Base-by-base conservation (phyloP, 371 early-diverging fungal genomes). In the Enteropsectra breve region DNA sequence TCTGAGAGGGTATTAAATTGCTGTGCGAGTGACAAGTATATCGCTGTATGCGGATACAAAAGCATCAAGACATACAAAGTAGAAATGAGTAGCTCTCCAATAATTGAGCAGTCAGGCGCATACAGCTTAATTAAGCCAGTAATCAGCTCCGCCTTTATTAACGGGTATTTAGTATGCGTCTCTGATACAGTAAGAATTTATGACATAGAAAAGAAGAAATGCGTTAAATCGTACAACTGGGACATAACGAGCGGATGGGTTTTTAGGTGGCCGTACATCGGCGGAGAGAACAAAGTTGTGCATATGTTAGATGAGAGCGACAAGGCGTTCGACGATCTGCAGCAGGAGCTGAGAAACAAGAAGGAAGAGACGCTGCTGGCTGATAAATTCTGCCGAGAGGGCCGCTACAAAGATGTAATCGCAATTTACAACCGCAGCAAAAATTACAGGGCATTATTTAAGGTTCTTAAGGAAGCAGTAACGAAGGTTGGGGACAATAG, bases 251-350 rank as follows among this genome's bases (percentile, higher is more conserved):
- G 32, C 50, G 5, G 11, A 2, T 62, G 63, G 63, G 4, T 29
- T 15, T 62, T 59, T 53, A 34, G n/a, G 18, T 59, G 4, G 21
- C 60, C 55, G 28, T 6, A 3, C 15, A 32, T 59, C 6, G 47
- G 63, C 38, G 60, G 57, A 18, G 60, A 60, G 5, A 60, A 60
- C 52, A 50, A 60, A 26, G 50, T 60, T 6, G 5, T 40, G 8
- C 6, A 13, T 11, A 5, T 60, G 21, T n/a, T 8, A 26, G 49
- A 54, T 26, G 52, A 8, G 57, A 54, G 52, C 52, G 11, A 48
- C 8, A 29, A 53, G 21, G 30, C 11, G 60, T 15, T 6, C 13
- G 52, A 24, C 8, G 6, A 15, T 6, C 6, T n/a, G 6, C 21
- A 8, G 6, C 13, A 60, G 6, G 56, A 23, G 5, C 6, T 56